phyloP scores from a whole-genome alignment of 1,284 basidiomycete genomes.

The Ustilago trichophora region DNA sequence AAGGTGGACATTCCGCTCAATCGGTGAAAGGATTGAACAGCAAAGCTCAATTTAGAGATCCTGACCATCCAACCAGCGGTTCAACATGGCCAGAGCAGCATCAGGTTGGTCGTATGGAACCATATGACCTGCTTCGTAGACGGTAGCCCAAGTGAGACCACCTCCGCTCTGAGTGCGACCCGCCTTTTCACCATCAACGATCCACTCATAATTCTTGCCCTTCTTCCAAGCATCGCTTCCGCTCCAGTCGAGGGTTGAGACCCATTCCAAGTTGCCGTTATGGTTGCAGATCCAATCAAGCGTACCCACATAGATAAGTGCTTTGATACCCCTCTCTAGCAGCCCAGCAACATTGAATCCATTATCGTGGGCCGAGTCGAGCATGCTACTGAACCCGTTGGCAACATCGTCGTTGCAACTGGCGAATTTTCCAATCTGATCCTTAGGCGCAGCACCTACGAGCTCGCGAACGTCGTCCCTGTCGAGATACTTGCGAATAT shows the following conservation, averaged over 20 bases:
- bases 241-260: slow-evolving; percentile 37
- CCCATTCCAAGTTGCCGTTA: slow-evolving; percentile 49
- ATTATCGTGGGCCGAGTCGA: slow-evolving; percentile 45
- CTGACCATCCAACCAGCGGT: slow-evolving; percentile 60
- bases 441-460: slow-evolving; percentile 46
- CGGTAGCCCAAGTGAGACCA: slow-evolving; percentile 49
- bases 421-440: slow-evolving; percentile 51
- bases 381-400: slow-evolving; percentile 19
- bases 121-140: slow-evolving; percentile 57
- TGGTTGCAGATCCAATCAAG: slow-evolving; percentile 65
- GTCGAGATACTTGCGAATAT: slow-evolving; percentile 57
- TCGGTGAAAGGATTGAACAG: no score
- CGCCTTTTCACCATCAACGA: slow-evolving; percentile 42
- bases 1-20: no score
- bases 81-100: slow-evolving; percentile 54
- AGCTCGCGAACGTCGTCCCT: slow-evolving; percentile 54
- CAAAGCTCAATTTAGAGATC: no score
- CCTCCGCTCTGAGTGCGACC: slow-evolving; percentile 39
- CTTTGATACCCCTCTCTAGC: slow-evolving; percentile 77
- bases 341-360: slow-evolving; percentile 74
- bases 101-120: slow-evolving; percentile 56
- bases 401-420: slow-evolving; percentile 46
- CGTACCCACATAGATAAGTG: slow-evolving; percentile 77
- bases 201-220: slow-evolving; percentile 42
- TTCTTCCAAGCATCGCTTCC: slow-evolving; percentile 14